Evolutionary conservation across 306 rosid genomes (phyloP).

Genomic region (Acmispon strigosus): DNA sequence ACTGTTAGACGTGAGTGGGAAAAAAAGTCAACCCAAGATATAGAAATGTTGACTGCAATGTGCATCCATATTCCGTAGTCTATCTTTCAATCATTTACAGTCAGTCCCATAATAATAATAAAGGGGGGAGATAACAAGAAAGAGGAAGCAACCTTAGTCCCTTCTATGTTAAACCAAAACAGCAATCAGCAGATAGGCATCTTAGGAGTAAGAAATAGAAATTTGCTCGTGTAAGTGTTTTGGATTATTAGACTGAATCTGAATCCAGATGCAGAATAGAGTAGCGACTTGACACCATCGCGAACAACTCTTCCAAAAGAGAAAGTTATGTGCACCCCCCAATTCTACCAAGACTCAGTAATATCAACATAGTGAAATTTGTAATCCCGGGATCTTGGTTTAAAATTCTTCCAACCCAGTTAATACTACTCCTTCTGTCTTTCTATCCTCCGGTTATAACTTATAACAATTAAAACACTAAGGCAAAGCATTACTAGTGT

Average conservation of each 20-base stretch:
- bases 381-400: not conserved
- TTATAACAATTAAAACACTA: not conserved
- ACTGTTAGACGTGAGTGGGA: too few species aligned
- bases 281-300: not conserved
- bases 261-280: not conserved
- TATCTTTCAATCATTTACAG: too few species aligned
- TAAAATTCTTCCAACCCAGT: not conserved
- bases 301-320: not conserved
- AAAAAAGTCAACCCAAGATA: too few species aligned
- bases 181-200: too few species aligned
- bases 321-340: not conserved
- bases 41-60: too few species aligned
- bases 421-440: conserved; percentile 4
- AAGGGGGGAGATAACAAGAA: too few species aligned
- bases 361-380: not conserved
- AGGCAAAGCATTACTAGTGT: not conserved
- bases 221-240: not conserved
- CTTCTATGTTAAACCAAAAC: too few species aligned
- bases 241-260: not conserved
- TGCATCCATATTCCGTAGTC: too few species aligned
- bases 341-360: not conserved
- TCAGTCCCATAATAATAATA: too few species aligned
- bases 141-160: too few species aligned
- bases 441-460: conserved; percentile 15
- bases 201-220: not conserved